These are phyloP conservation scores for Citrus glauca DNA, from an alignment of 345 rosid species.

Conservation along the genomic window DNA sequence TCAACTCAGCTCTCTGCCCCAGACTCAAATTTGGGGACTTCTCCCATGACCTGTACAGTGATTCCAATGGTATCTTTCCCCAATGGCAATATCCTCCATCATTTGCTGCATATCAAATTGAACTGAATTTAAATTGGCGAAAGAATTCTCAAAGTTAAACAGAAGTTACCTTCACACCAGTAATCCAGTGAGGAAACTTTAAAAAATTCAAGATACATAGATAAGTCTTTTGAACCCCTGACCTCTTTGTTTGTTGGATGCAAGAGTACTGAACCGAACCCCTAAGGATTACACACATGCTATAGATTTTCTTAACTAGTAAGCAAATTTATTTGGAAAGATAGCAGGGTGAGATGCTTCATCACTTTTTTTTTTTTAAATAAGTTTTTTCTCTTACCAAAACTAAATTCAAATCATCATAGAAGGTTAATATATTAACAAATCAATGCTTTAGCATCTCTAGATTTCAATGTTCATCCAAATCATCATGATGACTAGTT, in stretches of 20 bases:
- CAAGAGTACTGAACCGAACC: not conserved
- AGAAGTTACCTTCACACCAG: not conserved
- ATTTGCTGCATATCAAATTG: constrained; percentile 51
- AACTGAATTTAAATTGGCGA: constrained; percentile 1
- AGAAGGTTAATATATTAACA: not conserved
- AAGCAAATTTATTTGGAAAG: not conserved
- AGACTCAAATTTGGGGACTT: constrained; percentile 72
- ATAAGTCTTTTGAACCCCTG: not conserved
- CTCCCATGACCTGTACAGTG: constrained; percentile 67
- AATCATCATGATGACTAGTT: not conserved
- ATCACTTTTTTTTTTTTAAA: not conserved
- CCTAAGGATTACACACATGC: not conserved
- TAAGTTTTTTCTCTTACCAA: not conserved
- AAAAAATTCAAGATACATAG: not conserved
- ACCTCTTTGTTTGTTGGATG: not conserved
- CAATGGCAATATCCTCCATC: constrained; percentile 73
- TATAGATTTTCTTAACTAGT: not conserved
- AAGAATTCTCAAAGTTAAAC: constrained; percentile 3
- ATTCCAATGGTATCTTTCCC: constrained; percentile 77
- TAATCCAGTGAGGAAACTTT: not conserved
- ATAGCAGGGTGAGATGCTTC: not conserved
- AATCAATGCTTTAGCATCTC: not conserved
- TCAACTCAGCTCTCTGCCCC: constrained; percentile 80
- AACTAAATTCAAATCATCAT: not conserved
- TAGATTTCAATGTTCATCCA: not conserved